phyloP scores from a whole-genome alignment of 352 stramenopile genomes.

The Aphanomyces invadans region DNA sequence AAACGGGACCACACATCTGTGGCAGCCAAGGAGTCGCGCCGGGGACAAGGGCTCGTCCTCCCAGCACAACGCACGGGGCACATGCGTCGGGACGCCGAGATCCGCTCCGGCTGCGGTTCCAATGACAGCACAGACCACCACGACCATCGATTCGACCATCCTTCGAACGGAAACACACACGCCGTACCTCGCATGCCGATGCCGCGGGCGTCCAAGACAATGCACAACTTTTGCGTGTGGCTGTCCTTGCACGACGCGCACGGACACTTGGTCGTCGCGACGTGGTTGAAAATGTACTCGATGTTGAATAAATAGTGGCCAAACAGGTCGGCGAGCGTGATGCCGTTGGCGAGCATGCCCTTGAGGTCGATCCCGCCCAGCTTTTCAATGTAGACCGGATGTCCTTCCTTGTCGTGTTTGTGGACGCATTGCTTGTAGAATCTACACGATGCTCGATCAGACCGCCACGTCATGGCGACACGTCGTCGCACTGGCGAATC shows the following conservation, averaged over 20 bases:
- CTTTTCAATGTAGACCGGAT: conserved; percentile 78
- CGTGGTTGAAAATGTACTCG: conserved; percentile 78
- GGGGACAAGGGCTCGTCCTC: no score
- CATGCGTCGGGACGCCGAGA: no score
- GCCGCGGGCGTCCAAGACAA: conserved; percentile 61
- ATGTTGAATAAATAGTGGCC: conserved; percentile 79
- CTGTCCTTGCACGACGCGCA: conserved; percentile 52
- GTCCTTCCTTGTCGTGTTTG: conserved; percentile 70
- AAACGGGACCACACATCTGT: no score
- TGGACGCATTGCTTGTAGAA: conserved; percentile 73
- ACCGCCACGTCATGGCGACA: no score
- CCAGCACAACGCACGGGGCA: no score
- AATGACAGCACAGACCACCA: no score
- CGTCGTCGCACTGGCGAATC: conserved; percentile 69
- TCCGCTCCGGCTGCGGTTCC: no score
- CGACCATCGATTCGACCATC: no score
- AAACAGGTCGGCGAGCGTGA: conserved; percentile 63
- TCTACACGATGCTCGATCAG: conserved; percentile 31
- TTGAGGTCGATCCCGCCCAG: conserved; percentile 76
- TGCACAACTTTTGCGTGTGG: conserved; percentile 63
- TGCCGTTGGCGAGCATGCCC: conserved; percentile 44
- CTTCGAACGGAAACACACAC: not conserved
- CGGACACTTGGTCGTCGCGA: conserved; percentile 42
- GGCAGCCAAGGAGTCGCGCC: no score
- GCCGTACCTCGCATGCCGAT: conserved; percentile 49